Conservation (phyloP, 2,329 filamentous ascomycete species). For the Harringtonia aguacate region DNA sequence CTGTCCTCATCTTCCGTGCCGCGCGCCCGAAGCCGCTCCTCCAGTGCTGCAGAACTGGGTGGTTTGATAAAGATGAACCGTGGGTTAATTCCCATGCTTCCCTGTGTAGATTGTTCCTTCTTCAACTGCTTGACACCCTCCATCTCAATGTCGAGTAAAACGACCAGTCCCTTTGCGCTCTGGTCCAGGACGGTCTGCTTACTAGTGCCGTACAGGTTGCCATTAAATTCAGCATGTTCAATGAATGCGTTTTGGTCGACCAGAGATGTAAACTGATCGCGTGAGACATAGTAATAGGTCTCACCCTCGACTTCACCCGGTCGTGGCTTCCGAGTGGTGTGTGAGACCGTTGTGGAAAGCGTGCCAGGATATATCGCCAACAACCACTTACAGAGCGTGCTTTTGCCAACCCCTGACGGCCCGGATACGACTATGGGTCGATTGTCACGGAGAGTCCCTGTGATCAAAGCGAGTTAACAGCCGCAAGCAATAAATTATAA, state of each 20-base stretch:
- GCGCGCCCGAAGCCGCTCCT: constrained; percentile 60
- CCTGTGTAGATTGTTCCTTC: constrained; percentile 58
- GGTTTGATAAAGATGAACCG: constrained; percentile 79
- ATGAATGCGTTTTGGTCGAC: constrained; percentile 62
- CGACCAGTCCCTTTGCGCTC: constrained; percentile 57
- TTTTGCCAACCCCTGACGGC: constrained; percentile 69
- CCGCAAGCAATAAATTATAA: too few relatives aligned
- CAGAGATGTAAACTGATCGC: constrained; percentile 55
- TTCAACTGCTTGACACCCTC: constrained; percentile 65
- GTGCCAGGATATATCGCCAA: constrained; percentile 43
- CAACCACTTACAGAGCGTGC: constrained; percentile 63
- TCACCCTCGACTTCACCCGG: constrained; percentile 63
- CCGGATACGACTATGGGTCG: constrained; percentile 67
- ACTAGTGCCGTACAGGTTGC: constrained; percentile 78
- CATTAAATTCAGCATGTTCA: constrained; percentile 72
- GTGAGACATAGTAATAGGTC: constrained; percentile 69
- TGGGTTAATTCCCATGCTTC: constrained; percentile 31
- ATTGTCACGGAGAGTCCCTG: too few relatives aligned
- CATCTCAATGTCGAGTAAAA: constrained; percentile 92
- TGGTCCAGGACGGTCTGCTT: constrained; percentile 45
- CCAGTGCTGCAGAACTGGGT: constrained; percentile 62
- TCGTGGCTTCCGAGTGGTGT: constrained; percentile 73
- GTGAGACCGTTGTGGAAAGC: constrained; percentile 49
- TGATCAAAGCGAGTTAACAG: too few relatives aligned
- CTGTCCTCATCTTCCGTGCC: constrained; percentile 67